A percentile compares a stretch with the other conserved stretches of the same genome.
These are phyloP conservation scores for Citrus sinensis DNA, from an alignment of 345 rosid species.

Conservation along the genomic window DNA sequence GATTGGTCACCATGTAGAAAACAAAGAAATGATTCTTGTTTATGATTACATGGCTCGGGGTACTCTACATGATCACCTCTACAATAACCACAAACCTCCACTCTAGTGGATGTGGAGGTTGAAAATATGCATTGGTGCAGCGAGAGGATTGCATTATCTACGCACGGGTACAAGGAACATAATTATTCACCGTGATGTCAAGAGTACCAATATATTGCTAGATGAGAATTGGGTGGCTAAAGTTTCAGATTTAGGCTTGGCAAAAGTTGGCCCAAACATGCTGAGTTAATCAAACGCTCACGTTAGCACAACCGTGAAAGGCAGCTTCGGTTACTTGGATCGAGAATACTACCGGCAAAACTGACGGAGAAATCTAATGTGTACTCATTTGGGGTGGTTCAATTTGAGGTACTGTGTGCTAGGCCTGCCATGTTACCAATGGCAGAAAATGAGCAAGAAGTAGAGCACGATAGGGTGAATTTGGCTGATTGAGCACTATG, in stretches of 20 bases:
- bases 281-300: slow-evolving; percentile 18
- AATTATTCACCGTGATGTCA: slow-evolving; percentile 37
- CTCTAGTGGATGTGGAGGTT: slow-evolving; percentile 30
- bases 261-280: slow-evolving; percentile 19
- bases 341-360: slow-evolving; percentile 32
- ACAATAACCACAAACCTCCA: slow-evolving; percentile 22
- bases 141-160: slow-evolving; percentile 33
- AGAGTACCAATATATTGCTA: slow-evolving; percentile 34
- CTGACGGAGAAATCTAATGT: slow-evolving; percentile 34
- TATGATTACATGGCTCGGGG: slow-evolving; percentile 35
- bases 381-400: slow-evolving; percentile 34
- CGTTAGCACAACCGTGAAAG: slow-evolving; percentile 36
- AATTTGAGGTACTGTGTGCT: slow-evolving; percentile 29
- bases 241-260: slow-evolving; percentile 38
- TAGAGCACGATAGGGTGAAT: slow-evolving; percentile 16
- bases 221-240: slow-evolving; percentile 36
- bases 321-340: slow-evolving; percentile 38
- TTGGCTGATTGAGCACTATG: slow-evolving; percentile 28
- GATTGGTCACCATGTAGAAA: slow-evolving; percentile 30
- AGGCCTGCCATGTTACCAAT: slow-evolving; percentile 24
- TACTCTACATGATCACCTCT: slow-evolving; percentile 30
- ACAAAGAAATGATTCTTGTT: slow-evolving; percentile 32
- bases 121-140: slow-evolving; percentile 36
- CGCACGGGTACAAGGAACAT: slow-evolving; percentile 25
- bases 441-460: not conserved